phyloP scores from a whole-genome alignment of 208 protist species.

The Wallacemonas sp. region DNA sequence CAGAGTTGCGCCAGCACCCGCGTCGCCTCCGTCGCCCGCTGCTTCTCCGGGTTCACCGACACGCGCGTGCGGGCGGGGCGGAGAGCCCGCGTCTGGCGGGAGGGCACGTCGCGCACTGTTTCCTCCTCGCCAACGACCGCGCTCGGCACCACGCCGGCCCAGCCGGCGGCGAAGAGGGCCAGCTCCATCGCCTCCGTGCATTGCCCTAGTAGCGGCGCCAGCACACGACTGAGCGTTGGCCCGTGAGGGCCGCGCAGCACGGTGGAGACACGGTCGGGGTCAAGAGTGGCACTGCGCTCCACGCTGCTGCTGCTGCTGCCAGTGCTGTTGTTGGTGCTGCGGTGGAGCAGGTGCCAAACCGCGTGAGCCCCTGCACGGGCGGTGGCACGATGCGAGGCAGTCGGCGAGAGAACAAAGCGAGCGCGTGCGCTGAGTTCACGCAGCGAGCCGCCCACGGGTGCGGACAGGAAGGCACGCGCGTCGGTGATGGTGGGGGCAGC shows the following conservation, averaged over 20 bases:
- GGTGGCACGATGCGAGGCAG: neutral
- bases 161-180: slow-evolving; percentile 1
- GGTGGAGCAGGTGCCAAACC: no score
- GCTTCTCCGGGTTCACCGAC: neutral
- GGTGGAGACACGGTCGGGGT: no score
- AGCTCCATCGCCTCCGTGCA: neutral
- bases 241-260: no score
- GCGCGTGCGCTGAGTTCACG: slow-evolving; percentile 35
- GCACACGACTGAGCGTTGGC: no score
- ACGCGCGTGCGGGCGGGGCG: neutral
- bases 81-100: neutral
- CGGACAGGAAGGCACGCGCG: no score
- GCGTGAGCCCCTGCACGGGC: no score
- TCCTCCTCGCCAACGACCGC: neutral
- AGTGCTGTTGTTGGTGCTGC: neutral
- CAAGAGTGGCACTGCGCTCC: neutral
- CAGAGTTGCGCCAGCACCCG: neutral
- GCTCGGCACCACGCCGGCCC: neutral
- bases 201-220: neutral
- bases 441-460: slow-evolving; percentile 33
- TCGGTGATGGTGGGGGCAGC: no score
- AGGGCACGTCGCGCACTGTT: neutral
- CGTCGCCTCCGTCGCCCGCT: neutral
- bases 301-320: neutral
- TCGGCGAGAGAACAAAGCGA: slow-evolving; percentile 28